Evolutionary conservation across 495 filamentous ascomycete species (phyloP), one percentile per base, ranked within the genome.

Genomic region (Aspergillus avenaceus): DNA sequence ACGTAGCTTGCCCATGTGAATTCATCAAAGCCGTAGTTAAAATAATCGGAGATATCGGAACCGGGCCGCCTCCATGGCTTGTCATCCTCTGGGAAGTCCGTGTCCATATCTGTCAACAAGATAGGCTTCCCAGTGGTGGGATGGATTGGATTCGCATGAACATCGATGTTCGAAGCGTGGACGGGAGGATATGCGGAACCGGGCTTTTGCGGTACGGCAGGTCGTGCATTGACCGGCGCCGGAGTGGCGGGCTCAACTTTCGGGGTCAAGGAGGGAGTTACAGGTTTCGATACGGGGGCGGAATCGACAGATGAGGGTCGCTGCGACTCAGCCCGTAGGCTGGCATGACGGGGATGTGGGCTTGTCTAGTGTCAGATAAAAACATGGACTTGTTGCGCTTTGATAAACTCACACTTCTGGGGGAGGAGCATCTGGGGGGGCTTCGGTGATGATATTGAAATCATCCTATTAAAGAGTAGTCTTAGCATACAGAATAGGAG

Each of bases 21-120:
- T 67, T 98, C 93, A 71, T 98, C 93, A 54, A 98, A 98, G 28
- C 95, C 95, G 73, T 97, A 98, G 72, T 98, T 98, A 79, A 98
- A 98, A 67, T 93, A 98, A 66, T 98, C 93, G 22, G 86, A 90
- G 34, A 95, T 79, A 65, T 97, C 93, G 37, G 92, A 86, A n/a
- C 93, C 93, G 8, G 93, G 93, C 50, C 90, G 85, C 23, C 93
- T 84, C 93, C 93, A 98, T 26, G 92, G 93, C 69, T 96, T 97
- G 57, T 90, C 87, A 56, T 88, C 84, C 21, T 73, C 56, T 7
- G 85, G 79, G 28, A 95, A 83, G 66, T 96, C 90, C 75, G 58
- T 84, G 60, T 90, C 87, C 63, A 95, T 79, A 51, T 89, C 85
- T 0, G 86, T 92, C n/a, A 58, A 54, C 50, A 73, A 52, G 50